Evolutionary conservation across 2,329 filamentous ascomycete genomes (phyloP).

Genomic region (Bipolaris zeicola): DNA sequence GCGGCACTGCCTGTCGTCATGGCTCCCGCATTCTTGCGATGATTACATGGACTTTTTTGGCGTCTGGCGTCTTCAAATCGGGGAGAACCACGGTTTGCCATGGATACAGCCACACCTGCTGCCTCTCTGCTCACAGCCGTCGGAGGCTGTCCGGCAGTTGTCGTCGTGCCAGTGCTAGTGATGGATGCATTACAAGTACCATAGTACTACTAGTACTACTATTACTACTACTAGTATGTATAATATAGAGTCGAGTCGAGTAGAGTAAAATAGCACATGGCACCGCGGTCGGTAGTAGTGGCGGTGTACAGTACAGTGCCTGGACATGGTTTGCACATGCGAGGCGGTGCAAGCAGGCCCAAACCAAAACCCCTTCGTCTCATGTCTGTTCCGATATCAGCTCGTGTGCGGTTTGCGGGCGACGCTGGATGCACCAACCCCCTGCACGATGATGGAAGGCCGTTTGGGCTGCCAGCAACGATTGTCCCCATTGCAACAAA

Average conservation of each 20-base stretch:
- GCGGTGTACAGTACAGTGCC: neutral
- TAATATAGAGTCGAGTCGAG: too few relatives aligned
- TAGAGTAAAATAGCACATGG: too few relatives aligned
- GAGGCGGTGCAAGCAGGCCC: slow-evolving; percentile 30
- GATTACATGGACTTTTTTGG: neutral
- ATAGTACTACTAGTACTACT: too few relatives aligned
- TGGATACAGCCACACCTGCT: neutral
- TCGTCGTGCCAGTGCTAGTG: neutral
- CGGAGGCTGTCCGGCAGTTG: neutral
- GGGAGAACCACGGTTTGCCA: too few relatives aligned
- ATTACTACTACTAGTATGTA: too few relatives aligned
- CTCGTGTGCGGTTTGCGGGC: slow-evolving; percentile 28
- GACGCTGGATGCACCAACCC: slow-evolving; percentile 23
- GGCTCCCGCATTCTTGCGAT: neutral
- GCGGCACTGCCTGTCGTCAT: slow-evolving; percentile 28
- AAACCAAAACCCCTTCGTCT: neutral
- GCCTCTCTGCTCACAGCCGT: neutral
- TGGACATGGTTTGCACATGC: neutral
- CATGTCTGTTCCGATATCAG: slow-evolving; percentile 33
- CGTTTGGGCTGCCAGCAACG: slow-evolving; percentile 11
- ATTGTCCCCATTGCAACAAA: slow-evolving; percentile 16
- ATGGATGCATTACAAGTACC: too few relatives aligned
- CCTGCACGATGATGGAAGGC: slow-evolving; percentile 23
- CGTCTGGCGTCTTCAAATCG: too few relatives aligned
- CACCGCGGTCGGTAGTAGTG: neutral